Percentiles rank a stretch among this genome's conserved stretches.
These are phyloP conservation scores for Adansonia gregorii DNA, from an alignment of 441 rosid genomes.

Conservation along the genomic window DNA sequence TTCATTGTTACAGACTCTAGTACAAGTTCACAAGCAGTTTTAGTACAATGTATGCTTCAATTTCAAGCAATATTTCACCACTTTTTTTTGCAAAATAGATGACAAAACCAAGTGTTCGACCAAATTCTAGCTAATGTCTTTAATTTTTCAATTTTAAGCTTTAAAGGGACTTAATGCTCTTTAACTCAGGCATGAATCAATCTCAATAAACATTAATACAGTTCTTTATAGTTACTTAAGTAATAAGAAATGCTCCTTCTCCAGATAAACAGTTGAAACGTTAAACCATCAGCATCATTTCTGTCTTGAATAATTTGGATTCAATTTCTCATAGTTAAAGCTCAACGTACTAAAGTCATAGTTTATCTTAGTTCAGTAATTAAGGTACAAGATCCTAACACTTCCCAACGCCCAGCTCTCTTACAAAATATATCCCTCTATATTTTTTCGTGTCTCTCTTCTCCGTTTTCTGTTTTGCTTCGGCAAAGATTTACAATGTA, in stretches of 20 bases:
- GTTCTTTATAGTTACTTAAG: neutral
- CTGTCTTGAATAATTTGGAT: neutral
- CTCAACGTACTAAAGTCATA: neutral
- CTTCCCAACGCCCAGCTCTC: neutral
- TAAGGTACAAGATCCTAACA: no score
- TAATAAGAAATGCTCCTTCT: neutral
- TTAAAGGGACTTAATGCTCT: neutral
- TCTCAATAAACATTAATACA: neutral
- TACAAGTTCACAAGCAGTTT: no score
- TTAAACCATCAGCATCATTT: neutral
- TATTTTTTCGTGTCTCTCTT: no score
- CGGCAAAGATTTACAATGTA: neutral
- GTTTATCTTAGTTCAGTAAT: no score
- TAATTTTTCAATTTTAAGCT: neutral
- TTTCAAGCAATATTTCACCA: no score
- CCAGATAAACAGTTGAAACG: neutral
- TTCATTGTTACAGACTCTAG: no score
- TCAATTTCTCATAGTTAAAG: constrained; percentile 6
- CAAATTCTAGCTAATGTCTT: neutral
- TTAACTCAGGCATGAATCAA: no score
- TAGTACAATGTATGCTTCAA: no score
- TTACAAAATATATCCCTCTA: neutral
- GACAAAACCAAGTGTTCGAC: no score
- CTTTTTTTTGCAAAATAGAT: no score
- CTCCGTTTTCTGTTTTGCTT: no score